Evolutionary conservation across 176 grass and related monocot genomes (phyloP).

Genomic region (Triticum aestivum): DNA sequence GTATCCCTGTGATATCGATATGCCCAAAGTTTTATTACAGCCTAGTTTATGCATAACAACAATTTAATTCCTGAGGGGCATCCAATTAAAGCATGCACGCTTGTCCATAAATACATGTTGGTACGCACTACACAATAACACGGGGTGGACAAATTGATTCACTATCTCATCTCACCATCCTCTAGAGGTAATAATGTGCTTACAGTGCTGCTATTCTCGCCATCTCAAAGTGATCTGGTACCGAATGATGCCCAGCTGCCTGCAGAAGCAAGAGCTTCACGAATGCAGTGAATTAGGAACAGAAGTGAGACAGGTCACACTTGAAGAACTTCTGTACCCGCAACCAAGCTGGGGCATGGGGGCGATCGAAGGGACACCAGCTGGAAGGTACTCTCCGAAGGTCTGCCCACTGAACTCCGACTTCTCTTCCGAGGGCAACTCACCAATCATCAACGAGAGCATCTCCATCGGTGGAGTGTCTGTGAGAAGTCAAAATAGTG

Average conservation of each 20-base stretch:
- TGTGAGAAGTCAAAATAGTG: background rate
- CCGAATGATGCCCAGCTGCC: conserved; percentile 27
- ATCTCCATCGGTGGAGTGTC: conserved; percentile 21
- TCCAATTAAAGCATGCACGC: background rate
- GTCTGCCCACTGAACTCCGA: conserved; percentile 28
- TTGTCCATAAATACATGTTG: conserved; percentile 18
- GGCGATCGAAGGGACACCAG: background rate
- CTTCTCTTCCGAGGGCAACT: conserved; percentile 2
- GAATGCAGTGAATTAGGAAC: background rate
- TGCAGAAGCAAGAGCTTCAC: background rate
- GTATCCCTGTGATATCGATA: background rate
- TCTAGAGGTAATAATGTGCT: conserved; percentile 9
- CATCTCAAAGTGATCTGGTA: conserved; percentile 16
- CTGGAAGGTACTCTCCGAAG: conserved; percentile 30
- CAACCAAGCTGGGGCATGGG: conserved; percentile 19
- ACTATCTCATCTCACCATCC: background rate
- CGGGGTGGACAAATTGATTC: background rate
- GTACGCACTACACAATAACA: background rate
- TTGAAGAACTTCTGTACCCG: conserved; percentile 38
- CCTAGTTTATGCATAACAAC: conserved; percentile 13
- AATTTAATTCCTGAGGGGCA: conserved; percentile 29
- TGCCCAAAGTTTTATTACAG: conserved; percentile 10
- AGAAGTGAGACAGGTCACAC: conserved; percentile 15
- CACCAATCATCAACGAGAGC: background rate
- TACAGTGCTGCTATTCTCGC: conserved; percentile 2